Base-by-base conservation (phyloP, 1,139 yeast species). In the Lodderomyces beijingensis region DNA sequence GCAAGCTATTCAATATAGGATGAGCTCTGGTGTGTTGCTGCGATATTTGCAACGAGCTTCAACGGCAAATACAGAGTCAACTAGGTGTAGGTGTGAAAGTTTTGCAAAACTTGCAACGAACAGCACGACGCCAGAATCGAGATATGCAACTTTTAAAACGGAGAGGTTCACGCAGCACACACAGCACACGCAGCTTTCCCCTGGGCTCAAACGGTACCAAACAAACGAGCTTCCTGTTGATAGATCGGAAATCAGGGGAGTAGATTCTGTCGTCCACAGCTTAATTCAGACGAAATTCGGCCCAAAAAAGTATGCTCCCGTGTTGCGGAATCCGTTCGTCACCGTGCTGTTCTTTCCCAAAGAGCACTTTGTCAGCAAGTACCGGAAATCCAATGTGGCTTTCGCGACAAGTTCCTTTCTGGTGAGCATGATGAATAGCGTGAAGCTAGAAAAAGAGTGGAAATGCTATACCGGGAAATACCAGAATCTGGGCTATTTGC, bases 351-450 rank as follows among this genome's bases (percentile, higher is more conserved):
- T 56, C 40, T 51, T 56, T 20, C 59, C 60, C 1, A 37, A 25
- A 49, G 55, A 25, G 36, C 71, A 65, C 40, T 44, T 45, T 20
- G 25, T 64, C 3, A 45, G 59, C 3, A 22, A 32, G 25, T 53
- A 50, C 25, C 47, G 73, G 26, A 67, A 66, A 39, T 64, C 73
- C 3, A 64, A 58, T 34, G 46, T 67, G 22, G 65, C 74, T 9
- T 57, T 61, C 34, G 56, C 59, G 4, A 59, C 60, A 41, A 47
- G 47, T 16, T 17, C 33, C 5, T 21, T 17, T 22, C 16, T 16
- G 7, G 18, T 30, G 4, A 25, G 33, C 3, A 14, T 17, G 17
- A 44, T 65, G 27, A 67, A 67, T 36, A 52, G 54, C 38, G 22
- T 37, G 1, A 31, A 11, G 1, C 46, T 65, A 18, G 61, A 51